Conservation (phyloP, 495 filamentous ascomycete species). For the Penicillium dipodomyicola region DNA sequence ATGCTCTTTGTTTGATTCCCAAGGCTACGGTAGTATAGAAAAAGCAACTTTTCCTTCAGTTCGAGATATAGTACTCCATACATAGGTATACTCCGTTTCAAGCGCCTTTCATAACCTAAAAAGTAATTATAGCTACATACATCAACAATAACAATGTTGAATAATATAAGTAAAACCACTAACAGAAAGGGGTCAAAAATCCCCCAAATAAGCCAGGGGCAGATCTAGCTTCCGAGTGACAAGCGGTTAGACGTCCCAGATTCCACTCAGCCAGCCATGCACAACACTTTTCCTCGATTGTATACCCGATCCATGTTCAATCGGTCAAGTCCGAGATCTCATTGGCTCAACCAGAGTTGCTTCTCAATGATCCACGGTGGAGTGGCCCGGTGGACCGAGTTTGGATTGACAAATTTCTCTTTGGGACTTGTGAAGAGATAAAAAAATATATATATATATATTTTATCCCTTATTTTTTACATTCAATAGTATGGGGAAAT, state of each 20-base stretch:
- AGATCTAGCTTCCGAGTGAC: conserved; percentile 26
- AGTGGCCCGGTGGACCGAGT: not conserved
- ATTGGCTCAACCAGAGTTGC: conserved; percentile 24
- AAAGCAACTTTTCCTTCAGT: too few species aligned
- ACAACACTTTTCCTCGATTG: conserved; percentile 26
- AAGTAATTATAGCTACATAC: too few species aligned
- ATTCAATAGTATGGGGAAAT: conserved; percentile 17
- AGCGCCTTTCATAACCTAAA: too few species aligned
- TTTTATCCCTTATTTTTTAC: not conserved
- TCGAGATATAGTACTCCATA: too few species aligned
- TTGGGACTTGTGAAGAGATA: not conserved
- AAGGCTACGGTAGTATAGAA: not conserved
- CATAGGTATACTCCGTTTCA: too few species aligned
- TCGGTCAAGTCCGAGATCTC: conserved; percentile 10
- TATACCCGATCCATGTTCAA: conserved; percentile 19
- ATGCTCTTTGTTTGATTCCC: conserved; percentile 6
- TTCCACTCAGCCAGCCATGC: conserved; percentile 36
- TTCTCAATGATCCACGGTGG: conserved; percentile 5
- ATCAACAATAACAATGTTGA: too few species aligned
- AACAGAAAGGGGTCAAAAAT: conserved; percentile 8
- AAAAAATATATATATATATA: not conserved
- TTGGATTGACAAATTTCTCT: conserved; percentile 12
- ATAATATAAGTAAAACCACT: not conserved
- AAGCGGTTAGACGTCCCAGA: conserved; percentile 28
- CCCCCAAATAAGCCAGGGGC: conserved; percentile 20